A percentile compares a stretch with the other conserved stretches of the same genome.
Conservation (phyloP, 176 grass and related monocot species). For the Calamus simplicifolius region DNA sequence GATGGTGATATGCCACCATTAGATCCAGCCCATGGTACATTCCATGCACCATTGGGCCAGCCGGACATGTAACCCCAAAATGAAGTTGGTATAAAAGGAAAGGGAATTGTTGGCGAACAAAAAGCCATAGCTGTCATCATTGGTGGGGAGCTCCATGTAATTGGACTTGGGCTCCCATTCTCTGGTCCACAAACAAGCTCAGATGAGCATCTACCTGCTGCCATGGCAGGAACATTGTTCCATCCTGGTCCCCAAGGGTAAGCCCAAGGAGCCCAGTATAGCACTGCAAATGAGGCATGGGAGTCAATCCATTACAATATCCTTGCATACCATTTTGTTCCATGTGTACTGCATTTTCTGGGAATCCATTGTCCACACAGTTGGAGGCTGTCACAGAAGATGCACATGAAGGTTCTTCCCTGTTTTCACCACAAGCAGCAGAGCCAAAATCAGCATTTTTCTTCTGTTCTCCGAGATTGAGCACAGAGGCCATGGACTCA, state of each 20-base stretch:
- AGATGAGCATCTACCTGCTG: slow-evolving; percentile 23
- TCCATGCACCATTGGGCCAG: slow-evolving; percentile 49
- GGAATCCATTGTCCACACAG: slow-evolving; percentile 6
- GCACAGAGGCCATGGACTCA: slow-evolving; percentile 65
- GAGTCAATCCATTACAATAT: slow-evolving; percentile 27
- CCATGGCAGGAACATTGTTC: slow-evolving; percentile 38
- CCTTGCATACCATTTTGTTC: slow-evolving; percentile 32
- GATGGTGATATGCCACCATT: slow-evolving; percentile 34
- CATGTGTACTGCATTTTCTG: slow-evolving; percentile 16
- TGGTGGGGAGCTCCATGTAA: slow-evolving; percentile 37
- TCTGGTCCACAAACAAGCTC: slow-evolving; percentile 27
- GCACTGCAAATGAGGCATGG: slow-evolving; percentile 38
- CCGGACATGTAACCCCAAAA: slow-evolving; percentile 56
- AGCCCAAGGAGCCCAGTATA: slow-evolving; percentile 37
- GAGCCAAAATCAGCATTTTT: slow-evolving; percentile 20
- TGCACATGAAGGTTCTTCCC: slow-evolving; percentile 15
- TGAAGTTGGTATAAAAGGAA: slow-evolving; percentile 65
- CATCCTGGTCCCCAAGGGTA: slow-evolving; percentile 51
- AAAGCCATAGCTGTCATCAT: slow-evolving; percentile 35
- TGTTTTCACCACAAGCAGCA: slow-evolving; percentile 11
- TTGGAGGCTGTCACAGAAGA: slow-evolving; percentile 31
- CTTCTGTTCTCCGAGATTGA: slow-evolving; percentile 63
- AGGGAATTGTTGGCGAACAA: slow-evolving; percentile 46
- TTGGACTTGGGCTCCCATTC: slow-evolving; percentile 30
- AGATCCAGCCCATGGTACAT: slow-evolving; percentile 29